Base-by-base conservation (phyloP, 495 filamentous ascomycete species). In the Bacidia gigantensis region DNA sequence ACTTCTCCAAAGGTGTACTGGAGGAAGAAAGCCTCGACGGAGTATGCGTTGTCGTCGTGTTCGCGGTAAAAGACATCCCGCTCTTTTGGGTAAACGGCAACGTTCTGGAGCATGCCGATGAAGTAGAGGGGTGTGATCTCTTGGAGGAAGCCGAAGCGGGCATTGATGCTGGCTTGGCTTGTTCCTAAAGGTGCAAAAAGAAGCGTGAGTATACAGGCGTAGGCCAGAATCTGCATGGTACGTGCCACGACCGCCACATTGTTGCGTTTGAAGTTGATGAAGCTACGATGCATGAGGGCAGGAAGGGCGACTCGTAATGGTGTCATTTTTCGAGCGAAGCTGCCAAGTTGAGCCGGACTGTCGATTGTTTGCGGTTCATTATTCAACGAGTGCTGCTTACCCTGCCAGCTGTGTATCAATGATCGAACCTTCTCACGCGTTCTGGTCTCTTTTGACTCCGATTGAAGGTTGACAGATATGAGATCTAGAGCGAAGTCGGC, bases 81-180 rank as follows among this genome's bases (percentile, higher is more conserved):
- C 58, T 86, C 83, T 21, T 64, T 65, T 0, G 84, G 83, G 54
- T 86, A 88, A 46, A 84, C 71, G 7, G 81, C 78, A 17, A 87
- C 77, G 57, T 87, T 87, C 58, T 88, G 81, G 3, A 87, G 71
- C 83, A 88, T 86, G 3, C 81, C 82, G 2, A 87, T 77, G 55
- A 85, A 86, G 58, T 86, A 84, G n/a, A 85, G 66, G 0, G 82
- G 76, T 1, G 75, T 69, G 52, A 87, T 67, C 58, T 87, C 78
- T 57, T 86, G 80, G 2, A 84, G 64, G 56, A 84, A 83, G 3
- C 84, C 82, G 39, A 87, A 67, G 0, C 82, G 73, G n/a, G 79
- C 82, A 56, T 86, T 83, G 0, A 88, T 70, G 39, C 74, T 74
- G 42, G 72, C 74, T 61, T 82, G 85, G 60, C 85, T 72, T 55